Conservation (phyloP, 345 rosid genomes). For the Populus euphratica region DNA sequence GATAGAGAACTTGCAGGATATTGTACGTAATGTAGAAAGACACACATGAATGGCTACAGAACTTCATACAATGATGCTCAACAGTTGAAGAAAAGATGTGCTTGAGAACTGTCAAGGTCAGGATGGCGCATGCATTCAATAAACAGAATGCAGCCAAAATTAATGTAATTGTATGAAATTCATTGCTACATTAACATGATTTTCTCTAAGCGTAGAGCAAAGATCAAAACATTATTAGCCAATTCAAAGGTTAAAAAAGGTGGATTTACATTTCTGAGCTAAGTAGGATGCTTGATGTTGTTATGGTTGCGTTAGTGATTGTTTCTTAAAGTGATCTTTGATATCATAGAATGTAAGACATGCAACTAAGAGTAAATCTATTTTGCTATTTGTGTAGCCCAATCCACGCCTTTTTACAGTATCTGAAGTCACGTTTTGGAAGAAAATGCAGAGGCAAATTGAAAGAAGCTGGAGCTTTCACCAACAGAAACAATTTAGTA, state of each 20-base stretch:
- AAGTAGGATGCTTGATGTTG: background rate
- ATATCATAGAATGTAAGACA: background rate
- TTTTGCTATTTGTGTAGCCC: background rate
- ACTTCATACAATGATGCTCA: too few relatives aligned
- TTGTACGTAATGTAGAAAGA: too few relatives aligned
- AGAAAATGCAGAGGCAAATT: slow-evolving; percentile 77
- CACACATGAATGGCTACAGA: too few relatives aligned
- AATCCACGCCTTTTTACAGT: slow-evolving; percentile 63
- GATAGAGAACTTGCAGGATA: too few relatives aligned
- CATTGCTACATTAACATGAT: background rate
- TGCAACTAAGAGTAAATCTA: background rate
- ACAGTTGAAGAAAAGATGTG: background rate
- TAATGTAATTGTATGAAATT: background rate
- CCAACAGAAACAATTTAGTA: slow-evolving; percentile 69
- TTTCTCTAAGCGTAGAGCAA: background rate
- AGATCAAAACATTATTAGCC: background rate
- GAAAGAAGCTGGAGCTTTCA: slow-evolving; percentile 70
- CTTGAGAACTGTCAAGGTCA: background rate
- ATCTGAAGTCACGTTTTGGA: slow-evolving; percentile 90
- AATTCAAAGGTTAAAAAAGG: background rate
- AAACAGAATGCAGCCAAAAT: background rate
- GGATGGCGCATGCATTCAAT: background rate
- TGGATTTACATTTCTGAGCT: background rate
- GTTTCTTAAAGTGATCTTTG: background rate
- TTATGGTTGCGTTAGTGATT: background rate